phyloP scores from a whole-genome alignment of 805 yeast genomes.

The Priceomyces carsonii region DNA sequence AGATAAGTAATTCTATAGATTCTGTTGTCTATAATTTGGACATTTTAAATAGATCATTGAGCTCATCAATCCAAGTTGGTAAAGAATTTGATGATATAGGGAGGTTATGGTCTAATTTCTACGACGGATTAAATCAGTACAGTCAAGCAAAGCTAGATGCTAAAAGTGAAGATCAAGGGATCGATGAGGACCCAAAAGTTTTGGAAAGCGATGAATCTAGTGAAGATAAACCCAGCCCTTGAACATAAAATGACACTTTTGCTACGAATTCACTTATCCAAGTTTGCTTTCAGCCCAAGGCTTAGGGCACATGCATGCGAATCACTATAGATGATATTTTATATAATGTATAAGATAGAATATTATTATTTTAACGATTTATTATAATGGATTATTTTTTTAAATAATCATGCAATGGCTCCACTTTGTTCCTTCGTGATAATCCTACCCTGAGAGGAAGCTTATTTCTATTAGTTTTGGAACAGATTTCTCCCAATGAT shows the following conservation, averaged over 20 bases:
- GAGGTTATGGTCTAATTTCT: constrained; percentile 67
- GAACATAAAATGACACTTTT: too few species aligned
- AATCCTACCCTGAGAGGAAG: constrained; percentile 24
- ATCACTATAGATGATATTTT: too few species aligned
- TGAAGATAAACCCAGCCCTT: too few species aligned
- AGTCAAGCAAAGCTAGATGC: constrained; percentile 8
- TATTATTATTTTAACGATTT: too few species aligned
- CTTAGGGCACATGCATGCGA: too few species aligned
- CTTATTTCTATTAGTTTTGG: constrained; percentile 11
- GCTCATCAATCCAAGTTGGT: constrained; percentile 69
- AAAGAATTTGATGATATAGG: constrained; percentile 74
- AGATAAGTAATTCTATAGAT: constrained; percentile 59
- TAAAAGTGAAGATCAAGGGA: constrained; percentile 24
- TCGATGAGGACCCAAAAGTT: constrained; percentile 1
- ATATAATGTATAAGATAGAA: too few species aligned
- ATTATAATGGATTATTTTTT: constrained; percentile 5
- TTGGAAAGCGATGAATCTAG: constrained; percentile 72
- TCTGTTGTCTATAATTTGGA: constrained; percentile 64
- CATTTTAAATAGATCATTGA: constrained; percentile 64
- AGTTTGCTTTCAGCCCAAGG: too few species aligned
- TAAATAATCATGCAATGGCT: constrained; percentile 22
- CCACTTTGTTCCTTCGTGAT: constrained; percentile 22
- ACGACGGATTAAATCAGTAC: constrained; percentile 47
- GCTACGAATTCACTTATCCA: too few species aligned
- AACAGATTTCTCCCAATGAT: constrained; percentile 16